Evolutionary conservation across 495 filamentous ascomycete species (phyloP).

Genomic region (Neurospora sp.): DNA sequence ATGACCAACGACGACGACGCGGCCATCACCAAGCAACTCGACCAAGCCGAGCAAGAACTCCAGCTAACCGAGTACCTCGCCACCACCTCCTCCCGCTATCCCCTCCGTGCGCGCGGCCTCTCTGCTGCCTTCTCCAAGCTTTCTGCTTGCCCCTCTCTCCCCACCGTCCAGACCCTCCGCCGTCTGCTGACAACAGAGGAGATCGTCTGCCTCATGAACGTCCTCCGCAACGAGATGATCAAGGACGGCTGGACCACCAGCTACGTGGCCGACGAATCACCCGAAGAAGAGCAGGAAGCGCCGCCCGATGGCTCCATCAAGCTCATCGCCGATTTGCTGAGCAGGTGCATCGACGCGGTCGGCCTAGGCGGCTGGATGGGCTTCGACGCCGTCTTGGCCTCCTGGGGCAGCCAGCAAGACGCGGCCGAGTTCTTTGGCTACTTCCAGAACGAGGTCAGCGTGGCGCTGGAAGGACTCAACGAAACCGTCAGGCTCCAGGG

Average conservation of each 20-base stretch:
- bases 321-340: slow-evolving; percentile 57
- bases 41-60: slow-evolving; percentile 38
- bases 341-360: slow-evolving; percentile 72
- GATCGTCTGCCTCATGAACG: slow-evolving; percentile 59
- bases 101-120: slow-evolving; percentile 32
- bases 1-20: slow-evolving; percentile 22
- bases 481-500: slow-evolving; percentile 61
- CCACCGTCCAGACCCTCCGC: slow-evolving; percentile 54
- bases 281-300: slow-evolving; percentile 39
- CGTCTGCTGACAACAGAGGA: slow-evolving; percentile 55
- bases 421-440: slow-evolving; percentile 53
- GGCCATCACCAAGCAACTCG: slow-evolving; percentile 35
- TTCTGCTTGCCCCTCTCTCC: slow-evolving; percentile 45
- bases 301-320: slow-evolving; percentile 45
- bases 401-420: slow-evolving; percentile 29
- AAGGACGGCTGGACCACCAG: slow-evolving; percentile 59
- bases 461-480: slow-evolving; percentile 65
- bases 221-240: slow-evolving; percentile 56
- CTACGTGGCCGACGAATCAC: slow-evolving; percentile 40
- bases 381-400: slow-evolving; percentile 40
- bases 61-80: slow-evolving; percentile 41
- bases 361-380: slow-evolving; percentile 74
- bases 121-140: slow-evolving; percentile 52
- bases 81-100: slow-evolving; percentile 26
- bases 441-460: slow-evolving; percentile 64